phyloP scores from a whole-genome alignment of 768 basidiomycete genomes.

The Astraeus odoratus region DNA sequence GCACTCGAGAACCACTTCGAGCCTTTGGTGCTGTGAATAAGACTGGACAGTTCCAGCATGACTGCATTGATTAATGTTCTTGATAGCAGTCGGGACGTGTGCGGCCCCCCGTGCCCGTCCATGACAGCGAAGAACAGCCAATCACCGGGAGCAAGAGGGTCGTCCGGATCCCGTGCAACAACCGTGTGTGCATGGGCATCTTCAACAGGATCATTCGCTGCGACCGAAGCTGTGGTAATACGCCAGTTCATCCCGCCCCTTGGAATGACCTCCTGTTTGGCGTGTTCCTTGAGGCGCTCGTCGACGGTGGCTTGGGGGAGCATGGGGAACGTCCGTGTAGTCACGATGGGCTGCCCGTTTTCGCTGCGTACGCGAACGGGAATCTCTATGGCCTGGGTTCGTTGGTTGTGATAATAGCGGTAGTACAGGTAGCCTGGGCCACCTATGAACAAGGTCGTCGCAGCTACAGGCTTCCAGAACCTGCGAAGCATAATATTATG shows the following conservation, averaged over 20 bases:
- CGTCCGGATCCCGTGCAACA: conserved; percentile 54
- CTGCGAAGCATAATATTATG: conserved; percentile 48
- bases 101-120: conserved; percentile 83
- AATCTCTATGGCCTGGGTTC: conserved; percentile 51
- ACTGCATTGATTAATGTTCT: conserved; percentile 81
- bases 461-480: conserved; percentile 63
- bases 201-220: conserved; percentile 89
- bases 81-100: conserved; percentile 81
- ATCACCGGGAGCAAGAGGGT: conserved; percentile 57
- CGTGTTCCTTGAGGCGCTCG: conserved; percentile 49
- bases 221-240: conserved; percentile 69
- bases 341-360: conserved; percentile 56
- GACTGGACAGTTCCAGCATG: conserved; percentile 60
- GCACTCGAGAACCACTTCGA: conserved; percentile 30
- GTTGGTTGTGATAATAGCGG: conserved; percentile 23
- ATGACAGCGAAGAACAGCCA: conserved; percentile 83
- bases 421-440: conserved; percentile 57
- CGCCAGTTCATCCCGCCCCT: conserved; percentile 61
- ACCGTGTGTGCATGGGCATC: conserved; percentile 75
- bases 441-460: conserved; percentile 46
- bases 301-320: conserved; percentile 51
- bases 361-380: conserved; percentile 44
- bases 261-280: conserved; percentile 38
- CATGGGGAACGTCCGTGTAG: conserved; percentile 45
- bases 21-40: conserved; percentile 32